Evolutionary conservation across 2,329 filamentous ascomycete species (phyloP), one percentile per base, ranked within the genome.

Genomic region (Spiromastix sp.): DNA sequence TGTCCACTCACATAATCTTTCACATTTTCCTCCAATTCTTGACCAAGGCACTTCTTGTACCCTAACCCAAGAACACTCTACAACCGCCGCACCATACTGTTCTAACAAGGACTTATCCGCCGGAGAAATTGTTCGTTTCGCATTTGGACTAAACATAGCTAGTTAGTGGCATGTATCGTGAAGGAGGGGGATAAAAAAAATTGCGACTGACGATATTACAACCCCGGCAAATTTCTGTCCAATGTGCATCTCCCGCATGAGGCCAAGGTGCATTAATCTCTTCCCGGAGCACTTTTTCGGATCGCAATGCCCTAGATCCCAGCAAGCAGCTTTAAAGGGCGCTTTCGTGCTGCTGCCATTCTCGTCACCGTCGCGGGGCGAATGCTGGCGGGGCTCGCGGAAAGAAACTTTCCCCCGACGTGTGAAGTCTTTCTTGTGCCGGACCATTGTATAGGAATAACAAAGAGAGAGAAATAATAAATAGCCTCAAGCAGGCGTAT

Each of bases 281-380:
- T 98, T 98, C 20, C 91, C 91, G 0, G 87, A 95, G 63, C 91
- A 98, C 48, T 89, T 72, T 61, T 95, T 96, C 6, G 89, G 85
- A 54, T 98, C 91, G 67, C 91, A 98, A 66, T 98, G 91, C 42
- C 87, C 89, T 21, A 98, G 71, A 54, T 98, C 91, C 91, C 91
- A 98, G 59, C 89, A 95, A 40, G 89, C 91, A 32, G 91, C 89
- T 63, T 93, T 93, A 72, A 87, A 95, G 15, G 64, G 56, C 24
- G 62, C 63, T 33, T 56, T 57, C 39, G 56, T 47, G 35, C 52
- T 51, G 24, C 40, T 48, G 43, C 47, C 49, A 29, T 50, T 47
- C 12, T 59, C 54, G 36, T 66, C 57, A 41, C 64, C 61, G 36
- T 60, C 55, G 33, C 62, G 48, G 42, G 54, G 54, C n/a, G 17